These are phyloP conservation scores for Alternaria brassicicola DNA, from an alignment of 2,329 filamentous ascomycete species.

Conservation along the genomic window DNA sequence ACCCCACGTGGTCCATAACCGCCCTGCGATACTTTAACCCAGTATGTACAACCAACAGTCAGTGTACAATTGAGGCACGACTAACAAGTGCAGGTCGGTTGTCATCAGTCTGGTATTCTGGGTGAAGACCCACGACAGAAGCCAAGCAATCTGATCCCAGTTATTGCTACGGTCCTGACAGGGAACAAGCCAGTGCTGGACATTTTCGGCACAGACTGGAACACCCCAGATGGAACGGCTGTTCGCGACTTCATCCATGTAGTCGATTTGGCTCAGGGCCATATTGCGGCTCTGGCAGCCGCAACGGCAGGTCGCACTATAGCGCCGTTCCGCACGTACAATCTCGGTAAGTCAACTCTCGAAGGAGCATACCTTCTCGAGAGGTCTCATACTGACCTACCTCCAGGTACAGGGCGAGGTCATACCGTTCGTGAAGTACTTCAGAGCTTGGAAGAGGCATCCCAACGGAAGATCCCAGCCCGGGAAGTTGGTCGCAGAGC, in stretches of 20 bases:
- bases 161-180: conserved; percentile 66
- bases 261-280: conserved; percentile 67
- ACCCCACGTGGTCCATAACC: conserved; percentile 67
- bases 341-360: conserved; percentile 40
- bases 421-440: conserved; percentile 54
- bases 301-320: conserved; percentile 40
- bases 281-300: conserved; percentile 63
- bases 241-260: conserved; percentile 73
- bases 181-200: conserved; percentile 61
- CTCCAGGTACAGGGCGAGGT: conserved; percentile 49
- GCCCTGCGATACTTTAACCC: conserved; percentile 72
- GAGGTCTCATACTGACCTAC: conserved; percentile 16
- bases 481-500: conserved; percentile 47
- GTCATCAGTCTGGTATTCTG: conserved; percentile 67
- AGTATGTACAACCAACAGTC: conserved; percentile 31
- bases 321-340: conserved; percentile 49
- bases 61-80: neutral
- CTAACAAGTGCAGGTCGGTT: conserved; percentile 57
- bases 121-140: conserved; percentile 67
- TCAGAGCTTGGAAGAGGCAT: conserved; percentile 46
- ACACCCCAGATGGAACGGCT: conserved; percentile 69
- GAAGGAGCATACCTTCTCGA: neutral
- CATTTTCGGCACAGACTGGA: conserved; percentile 69
- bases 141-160: conserved; percentile 69
- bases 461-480: conserved; percentile 44